These are phyloP conservation scores for Panicum virgatum DNA, from an alignment of 202 grass and related monocot genomes.

Conservation along the genomic window DNA sequence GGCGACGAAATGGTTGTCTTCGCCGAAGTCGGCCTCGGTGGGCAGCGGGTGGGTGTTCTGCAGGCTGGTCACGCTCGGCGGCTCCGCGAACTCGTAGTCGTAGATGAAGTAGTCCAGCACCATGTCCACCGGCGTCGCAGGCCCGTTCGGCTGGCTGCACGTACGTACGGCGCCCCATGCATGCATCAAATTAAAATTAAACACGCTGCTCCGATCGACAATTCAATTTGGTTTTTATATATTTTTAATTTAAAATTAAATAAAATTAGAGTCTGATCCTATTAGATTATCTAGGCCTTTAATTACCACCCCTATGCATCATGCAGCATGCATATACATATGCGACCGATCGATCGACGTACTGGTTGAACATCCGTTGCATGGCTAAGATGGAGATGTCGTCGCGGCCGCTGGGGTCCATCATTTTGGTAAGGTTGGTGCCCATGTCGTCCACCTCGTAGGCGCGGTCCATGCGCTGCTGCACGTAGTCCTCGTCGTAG, in stretches of 20 bases:
- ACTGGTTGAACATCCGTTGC: slow-evolving; percentile 57
- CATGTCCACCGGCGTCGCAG: slow-evolving; percentile 21
- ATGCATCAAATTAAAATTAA: no score
- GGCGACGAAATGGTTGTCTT: background rate
- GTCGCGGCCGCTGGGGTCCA: slow-evolving; percentile 41
- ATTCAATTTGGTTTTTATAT: no score
- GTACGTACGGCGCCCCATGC: background rate
- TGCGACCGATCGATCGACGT: no score
- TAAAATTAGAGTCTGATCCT: no score
- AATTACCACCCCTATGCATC: no score
- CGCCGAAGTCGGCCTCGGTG: slow-evolving; percentile 6
- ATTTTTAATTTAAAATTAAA: no score
- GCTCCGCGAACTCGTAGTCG: slow-evolving; percentile 32
- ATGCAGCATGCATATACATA: no score
- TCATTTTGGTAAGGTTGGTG: slow-evolving; percentile 4
- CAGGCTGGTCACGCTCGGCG: slow-evolving; percentile 26
- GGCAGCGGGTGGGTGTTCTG: background rate
- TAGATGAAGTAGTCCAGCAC: slow-evolving; percentile 18
- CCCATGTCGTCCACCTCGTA: slow-evolving; percentile 18
- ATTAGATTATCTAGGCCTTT: no score
- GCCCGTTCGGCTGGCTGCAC: slow-evolving; percentile 22
- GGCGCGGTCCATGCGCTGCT: slow-evolving; percentile 32
- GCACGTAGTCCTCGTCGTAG: slow-evolving; percentile 30
- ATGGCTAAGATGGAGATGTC: slow-evolving; percentile 58
- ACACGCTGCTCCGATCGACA: no score